Percentiles rank a stretch among this genome's conserved stretches.
These are phyloP conservation scores for Karstenula rhodostoma DNA, from an alignment of 2,329 filamentous ascomycete genomes.

Conservation along the genomic window DNA sequence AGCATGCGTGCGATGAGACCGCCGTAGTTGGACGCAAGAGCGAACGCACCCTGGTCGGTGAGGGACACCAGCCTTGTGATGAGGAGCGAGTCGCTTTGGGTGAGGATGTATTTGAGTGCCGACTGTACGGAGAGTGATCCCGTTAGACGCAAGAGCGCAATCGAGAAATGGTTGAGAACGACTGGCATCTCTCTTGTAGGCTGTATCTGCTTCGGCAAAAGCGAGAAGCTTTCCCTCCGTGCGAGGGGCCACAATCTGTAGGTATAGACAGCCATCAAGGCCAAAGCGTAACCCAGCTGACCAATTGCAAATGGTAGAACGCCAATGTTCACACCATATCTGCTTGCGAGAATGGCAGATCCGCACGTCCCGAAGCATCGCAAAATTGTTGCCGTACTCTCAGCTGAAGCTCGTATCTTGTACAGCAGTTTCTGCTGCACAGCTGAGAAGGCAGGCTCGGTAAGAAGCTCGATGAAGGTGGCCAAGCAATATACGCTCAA, in stretches of 20 bases:
- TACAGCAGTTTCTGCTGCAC: conserved; percentile 84
- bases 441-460: conserved; percentile 89
- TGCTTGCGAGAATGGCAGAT: conserved; percentile 70
- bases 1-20: conserved; percentile 86
- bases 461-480: conserved; percentile 76
- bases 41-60: conserved; percentile 87
- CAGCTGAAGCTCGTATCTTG: conserved; percentile 79
- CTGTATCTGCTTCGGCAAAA: conserved; percentile 61
- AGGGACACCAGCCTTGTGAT: conserved; percentile 80
- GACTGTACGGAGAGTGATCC: conserved; percentile 88
- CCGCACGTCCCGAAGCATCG: conserved; percentile 80
- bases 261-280: conserved; percentile 75
- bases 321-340: conserved; percentile 65
- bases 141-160: conserved; percentile 74
- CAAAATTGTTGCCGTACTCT: conserved; percentile 80
- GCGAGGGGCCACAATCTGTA: conserved; percentile 67
- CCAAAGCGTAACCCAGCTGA: conserved; percentile 77
- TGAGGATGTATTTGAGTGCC: conserved; percentile 89
- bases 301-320: conserved; percentile 90
- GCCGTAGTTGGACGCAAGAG: conserved; percentile 91
- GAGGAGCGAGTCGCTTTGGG: conserved; percentile 91
- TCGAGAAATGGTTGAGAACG: conserved; percentile 64
- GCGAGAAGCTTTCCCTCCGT: conserved; percentile 69
- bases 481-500: conserved; percentile 64
- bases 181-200: conserved; percentile 39